Evolutionary conservation across 805 yeast species (phyloP).

Genomic region (Wickerhamomyces bisporus): DNA sequence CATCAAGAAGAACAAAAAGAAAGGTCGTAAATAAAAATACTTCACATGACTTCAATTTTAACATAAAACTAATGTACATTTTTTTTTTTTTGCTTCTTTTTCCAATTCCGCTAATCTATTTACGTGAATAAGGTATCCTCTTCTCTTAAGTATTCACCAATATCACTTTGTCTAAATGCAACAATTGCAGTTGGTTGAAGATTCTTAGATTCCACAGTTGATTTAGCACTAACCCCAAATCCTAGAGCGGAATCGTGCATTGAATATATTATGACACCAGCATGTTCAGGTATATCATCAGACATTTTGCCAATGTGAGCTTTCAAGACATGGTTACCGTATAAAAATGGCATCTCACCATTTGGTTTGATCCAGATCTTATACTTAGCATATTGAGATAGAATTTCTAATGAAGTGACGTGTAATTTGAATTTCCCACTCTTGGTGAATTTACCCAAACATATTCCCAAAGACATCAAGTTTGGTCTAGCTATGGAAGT

Average conservation of each 20-base stretch:
- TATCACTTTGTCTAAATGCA: slow-evolving; percentile 94
- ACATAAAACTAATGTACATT: slow-evolving; percentile 6
- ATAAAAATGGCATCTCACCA: slow-evolving; percentile 97
- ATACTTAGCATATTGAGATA: slow-evolving; percentile 85
- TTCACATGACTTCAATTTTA: no score
- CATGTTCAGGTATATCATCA: slow-evolving; percentile 97
- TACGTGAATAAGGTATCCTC: slow-evolving; percentile 91
- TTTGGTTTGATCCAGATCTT: slow-evolving; percentile 95
- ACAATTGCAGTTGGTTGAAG: slow-evolving; percentile 93
- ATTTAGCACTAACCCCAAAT: slow-evolving; percentile 90
- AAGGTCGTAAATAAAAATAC: slow-evolving; percentile 20
- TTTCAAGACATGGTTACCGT: slow-evolving; percentile 93
- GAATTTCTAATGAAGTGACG: slow-evolving; percentile 79
- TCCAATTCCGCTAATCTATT: neutral
- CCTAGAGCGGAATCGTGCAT: slow-evolving; percentile 94
- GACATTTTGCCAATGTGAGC: slow-evolving; percentile 97
- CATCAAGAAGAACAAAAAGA: slow-evolving; percentile 18
- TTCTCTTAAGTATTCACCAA: slow-evolving; percentile 96
- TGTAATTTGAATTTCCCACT: slow-evolving; percentile 95
- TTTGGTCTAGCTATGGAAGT: slow-evolving; percentile 86
- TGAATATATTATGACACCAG: slow-evolving; percentile 86
- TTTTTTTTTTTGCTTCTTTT: no score
- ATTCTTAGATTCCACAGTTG: slow-evolving; percentile 81
- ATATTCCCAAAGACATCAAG: slow-evolving; percentile 87
- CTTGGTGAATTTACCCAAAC: slow-evolving; percentile 96